Evolutionary conservation across 2,329 filamentous ascomycete species (phyloP), one percentile per base, ranked within the genome.

Genomic region (Pseudocercospora eumusae): DNA sequence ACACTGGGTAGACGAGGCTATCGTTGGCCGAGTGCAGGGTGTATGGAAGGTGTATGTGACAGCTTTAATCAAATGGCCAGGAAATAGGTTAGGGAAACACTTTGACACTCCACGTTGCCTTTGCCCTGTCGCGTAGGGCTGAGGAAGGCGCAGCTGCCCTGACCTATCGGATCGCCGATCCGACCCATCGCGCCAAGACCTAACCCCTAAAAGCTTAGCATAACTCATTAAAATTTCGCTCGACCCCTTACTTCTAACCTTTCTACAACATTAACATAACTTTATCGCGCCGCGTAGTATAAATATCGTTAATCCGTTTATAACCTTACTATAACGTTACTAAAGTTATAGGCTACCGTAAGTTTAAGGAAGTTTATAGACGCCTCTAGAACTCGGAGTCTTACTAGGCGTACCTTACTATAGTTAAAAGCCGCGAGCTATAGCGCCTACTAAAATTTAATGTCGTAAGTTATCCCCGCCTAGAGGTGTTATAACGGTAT

Each of bases 101-200:
- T 40, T 15, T 15, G 25, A 47, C 44, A 23, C 36, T 40, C 36
- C 36, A 52, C 47, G 47, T 52, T 52, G 47, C 47, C 21, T 25
- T 52, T 52, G 23, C 47, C 47, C 47, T 52, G 47, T 52, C 47
- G 4, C 47, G 47, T 52, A 52, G 47, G 47, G 47, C 47, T 52
- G 47, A 52, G 25, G n/a, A n/a, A n/a, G n/a, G n/a, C n/a, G n/a
- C n/a, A n/a, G n/a, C n/a, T n/a, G n/a, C n/a, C n/a, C n/a, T n/a
- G n/a, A n/a, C n/a, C n/a, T n/a, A n/a, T n/a, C n/a, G n/a, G n/a
- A n/a, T n/a, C n/a, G n/a, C n/a, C n/a, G n/a, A n/a, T n/a, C n/a
- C n/a, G n/a, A n/a, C n/a, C n/a, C n/a, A n/a, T n/a, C n/a, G n/a
- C n/a, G n/a, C n/a, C n/a, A n/a, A n/a, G n/a, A n/a, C n/a, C n/a